Evolutionary conservation across 371 early-diverging fungal species (phyloP).

Genomic region (Basidiobolus meristosporus): DNA sequence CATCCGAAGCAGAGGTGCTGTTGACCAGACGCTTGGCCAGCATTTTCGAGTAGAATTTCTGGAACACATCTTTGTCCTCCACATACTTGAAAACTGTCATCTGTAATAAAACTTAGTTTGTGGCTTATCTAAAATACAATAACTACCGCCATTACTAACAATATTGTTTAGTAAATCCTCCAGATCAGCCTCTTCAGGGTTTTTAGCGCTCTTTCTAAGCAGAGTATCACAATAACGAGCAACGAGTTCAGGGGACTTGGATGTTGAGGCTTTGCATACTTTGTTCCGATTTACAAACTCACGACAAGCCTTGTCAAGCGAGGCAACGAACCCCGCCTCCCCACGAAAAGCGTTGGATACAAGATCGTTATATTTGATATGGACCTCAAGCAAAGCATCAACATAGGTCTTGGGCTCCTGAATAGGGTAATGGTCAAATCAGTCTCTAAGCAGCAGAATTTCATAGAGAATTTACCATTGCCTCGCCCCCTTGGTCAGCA

Average conservation of each 20-base stretch:
- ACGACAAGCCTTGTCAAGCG: slow-evolving; percentile 82
- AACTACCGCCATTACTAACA: no score
- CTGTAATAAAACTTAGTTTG: slow-evolving; percentile 4
- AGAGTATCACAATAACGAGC: slow-evolving; percentile 72
- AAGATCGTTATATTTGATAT: slow-evolving; percentile 56
- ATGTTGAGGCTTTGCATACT: slow-evolving; percentile 45
- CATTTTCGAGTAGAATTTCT: slow-evolving; percentile 78
- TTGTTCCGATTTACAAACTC: slow-evolving; percentile 83
- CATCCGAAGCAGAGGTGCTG: slow-evolving; percentile 56
- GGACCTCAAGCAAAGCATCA: slow-evolving; percentile 55
- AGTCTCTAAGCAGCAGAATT: background rate
- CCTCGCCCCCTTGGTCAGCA: slow-evolving; percentile 29
- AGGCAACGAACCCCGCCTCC: slow-evolving; percentile 78
- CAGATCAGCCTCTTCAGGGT: slow-evolving; percentile 62
- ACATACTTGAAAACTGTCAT: slow-evolving; percentile 75
- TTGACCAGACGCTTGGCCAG: slow-evolving; percentile 77
- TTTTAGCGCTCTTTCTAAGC: slow-evolving; percentile 66
- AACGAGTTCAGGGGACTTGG: slow-evolving; percentile 66
- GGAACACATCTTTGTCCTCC: slow-evolving; percentile 88
- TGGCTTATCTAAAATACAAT: background rate
- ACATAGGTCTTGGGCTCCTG: slow-evolving; percentile 75
- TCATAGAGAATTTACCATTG: slow-evolving; percentile 11
- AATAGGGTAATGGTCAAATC: background rate
- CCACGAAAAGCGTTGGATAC: slow-evolving; percentile 54
- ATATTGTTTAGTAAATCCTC: slow-evolving; percentile 73